Base-by-base conservation (phyloP, 441 rosid species). In the Euphorbia celastroides region DNA sequence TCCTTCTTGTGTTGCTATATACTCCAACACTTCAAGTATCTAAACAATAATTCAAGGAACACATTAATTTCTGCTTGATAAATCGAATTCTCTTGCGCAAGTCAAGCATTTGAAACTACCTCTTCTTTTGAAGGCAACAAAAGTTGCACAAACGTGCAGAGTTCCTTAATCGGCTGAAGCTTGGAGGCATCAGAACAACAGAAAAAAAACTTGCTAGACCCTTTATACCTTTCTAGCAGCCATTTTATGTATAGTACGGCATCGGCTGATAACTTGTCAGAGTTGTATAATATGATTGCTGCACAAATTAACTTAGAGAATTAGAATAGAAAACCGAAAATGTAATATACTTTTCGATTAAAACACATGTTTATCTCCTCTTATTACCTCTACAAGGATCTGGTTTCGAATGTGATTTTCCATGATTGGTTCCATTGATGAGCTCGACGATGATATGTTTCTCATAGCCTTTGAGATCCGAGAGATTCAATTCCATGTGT, bases 401-500 rank as follows among this genome's bases (percentile, higher is more conserved):
- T 22, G 20, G 16, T 51, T 48, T 67, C 36, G 73, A 66, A 5
- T 36, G 52, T 54, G 84, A 61, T 17, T 54, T 59, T 46, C 36
- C 69, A 23, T 57, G 22, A 23, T 64, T 75, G 2, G 79, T 75
- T 65, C 79, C 84, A 76, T 80, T 86, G 70, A 82, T 82, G 57
- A 86, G 86, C 54, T 82, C 86, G 7, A 82, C 77, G 17, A 83
- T 75, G 56, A 86, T 75, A 48, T 83, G 80, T 77, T 80, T 83
- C 78, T 83, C 91, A 56, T 83, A 82, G 19, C 88, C 91, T 80
- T 78, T 79, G 32, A 86, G 70, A 70, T 83, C 85, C 5, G 86
- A 80, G 5, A 83, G 74, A 63, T 80, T 83, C 34, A 86, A 75
- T 74, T 86, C 88, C 1, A 83, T 70, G 55, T 86, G 86, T 13